Evolutionary conservation across 805 yeast genomes (phyloP).

Genomic region (Scheffersomyces lignosus): DNA sequence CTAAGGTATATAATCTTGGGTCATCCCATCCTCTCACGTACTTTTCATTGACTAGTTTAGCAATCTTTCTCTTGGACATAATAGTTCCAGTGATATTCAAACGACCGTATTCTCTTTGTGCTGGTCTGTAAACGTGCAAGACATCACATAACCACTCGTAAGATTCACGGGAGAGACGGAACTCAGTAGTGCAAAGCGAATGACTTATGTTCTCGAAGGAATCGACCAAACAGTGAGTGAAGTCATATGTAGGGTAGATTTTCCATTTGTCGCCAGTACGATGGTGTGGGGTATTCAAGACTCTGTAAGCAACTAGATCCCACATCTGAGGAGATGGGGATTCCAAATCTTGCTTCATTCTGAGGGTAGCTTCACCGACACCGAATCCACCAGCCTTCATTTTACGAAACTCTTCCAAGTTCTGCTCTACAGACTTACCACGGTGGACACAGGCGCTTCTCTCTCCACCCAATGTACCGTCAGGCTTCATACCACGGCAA

Average conservation of each 20-base stretch:
- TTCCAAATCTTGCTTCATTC: constrained; percentile 92
- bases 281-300: constrained; percentile 87
- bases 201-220: constrained; percentile 94
- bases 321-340: constrained; percentile 99
- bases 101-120: constrained; percentile 98
- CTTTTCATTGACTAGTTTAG: constrained; percentile 79
- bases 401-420: constrained; percentile 75
- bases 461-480: constrained; percentile 93
- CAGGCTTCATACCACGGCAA: constrained; percentile 87
- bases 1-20: constrained; percentile 93
- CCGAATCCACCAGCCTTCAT: constrained; percentile 89
- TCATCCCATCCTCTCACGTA: constrained; percentile 97
- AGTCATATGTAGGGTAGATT: constrained; percentile 97
- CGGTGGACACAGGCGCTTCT: constrained; percentile 84
- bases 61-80: constrained; percentile 93
- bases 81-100: constrained; percentile 92
- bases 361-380: constrained; percentile 89
- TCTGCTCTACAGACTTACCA: constrained; percentile 66
- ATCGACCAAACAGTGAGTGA: constrained; percentile 98
- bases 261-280: constrained; percentile 98
- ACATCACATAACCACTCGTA: constrained; percentile 99
- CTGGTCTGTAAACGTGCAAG: constrained; percentile 93
- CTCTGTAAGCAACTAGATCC: constrained; percentile 98
- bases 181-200: constrained; percentile 95
- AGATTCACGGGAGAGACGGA: constrained; percentile 85